Evolutionary conservation across 495 filamentous ascomycete species (phyloP).

Genomic region (Podospora appendiculata): DNA sequence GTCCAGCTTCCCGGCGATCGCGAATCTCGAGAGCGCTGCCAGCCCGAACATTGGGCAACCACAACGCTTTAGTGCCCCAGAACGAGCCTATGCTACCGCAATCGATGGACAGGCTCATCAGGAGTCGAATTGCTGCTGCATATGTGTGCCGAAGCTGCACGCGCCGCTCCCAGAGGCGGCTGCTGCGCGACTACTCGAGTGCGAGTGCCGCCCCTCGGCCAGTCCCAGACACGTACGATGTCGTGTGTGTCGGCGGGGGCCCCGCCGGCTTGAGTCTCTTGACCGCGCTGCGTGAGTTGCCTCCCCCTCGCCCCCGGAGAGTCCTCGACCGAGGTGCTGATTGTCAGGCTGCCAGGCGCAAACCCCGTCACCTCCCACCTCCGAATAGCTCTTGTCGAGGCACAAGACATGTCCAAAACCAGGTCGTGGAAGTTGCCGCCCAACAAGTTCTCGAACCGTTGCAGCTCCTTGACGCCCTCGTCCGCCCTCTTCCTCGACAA

Average conservation of each 20-base stretch:
- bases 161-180: slow-evolving; percentile 21
- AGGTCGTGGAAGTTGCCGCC: slow-evolving; percentile 56
- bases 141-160: slow-evolving; percentile 42
- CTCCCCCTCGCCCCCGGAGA: neutral
- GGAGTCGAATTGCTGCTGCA: slow-evolving; percentile 8
- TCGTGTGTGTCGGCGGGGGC: slow-evolving; percentile 94
- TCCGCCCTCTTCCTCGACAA: slow-evolving; percentile 61
- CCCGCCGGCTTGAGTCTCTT: slow-evolving; percentile 87
- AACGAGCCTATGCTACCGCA: too few relatives aligned
- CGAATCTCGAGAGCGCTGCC: too few relatives aligned
- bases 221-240: slow-evolving; percentile 78
- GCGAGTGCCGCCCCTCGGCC: slow-evolving; percentile 29
- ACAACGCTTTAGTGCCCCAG: too few relatives aligned
- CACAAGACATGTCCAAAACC: slow-evolving; percentile 66
- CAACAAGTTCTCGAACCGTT: slow-evolving; percentile 79
- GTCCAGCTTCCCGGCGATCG: too few relatives aligned
- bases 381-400: slow-evolving; percentile 83
- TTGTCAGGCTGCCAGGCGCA: slow-evolving; percentile 36
- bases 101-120: slow-evolving; percentile 16
- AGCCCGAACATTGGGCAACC: too few relatives aligned
- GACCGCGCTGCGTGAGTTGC: slow-evolving; percentile 68
- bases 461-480: slow-evolving; percentile 84
- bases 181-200: slow-evolving; percentile 30
- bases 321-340: neutral
- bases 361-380: slow-evolving; percentile 68